Conservation (phyloP, 495 filamentous ascomycete genomes). For the Parathielavia hyrcaniae region DNA sequence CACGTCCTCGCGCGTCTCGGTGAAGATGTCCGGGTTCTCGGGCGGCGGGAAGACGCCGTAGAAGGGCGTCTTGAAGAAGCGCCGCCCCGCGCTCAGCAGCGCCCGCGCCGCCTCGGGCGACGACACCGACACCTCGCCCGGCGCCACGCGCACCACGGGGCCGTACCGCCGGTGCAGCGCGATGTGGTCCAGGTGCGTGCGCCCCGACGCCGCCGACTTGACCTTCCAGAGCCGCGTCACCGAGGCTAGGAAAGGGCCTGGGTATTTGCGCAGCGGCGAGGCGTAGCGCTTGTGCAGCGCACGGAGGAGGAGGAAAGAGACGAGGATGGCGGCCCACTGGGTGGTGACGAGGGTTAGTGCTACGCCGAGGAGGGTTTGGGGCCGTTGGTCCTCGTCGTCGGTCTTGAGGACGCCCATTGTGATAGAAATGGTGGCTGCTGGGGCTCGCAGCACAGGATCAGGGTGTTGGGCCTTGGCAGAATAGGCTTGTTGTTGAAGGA, state of each 20-base stretch:
- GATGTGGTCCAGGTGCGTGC: constrained; percentile 43
- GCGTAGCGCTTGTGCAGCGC: constrained; percentile 38
- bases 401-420: constrained; percentile 31
- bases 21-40: constrained; percentile 56
- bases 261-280: constrained; percentile 43
- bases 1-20: constrained; percentile 48
- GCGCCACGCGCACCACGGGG: constrained; percentile 50
- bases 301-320: constrained; percentile 30
- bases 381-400: constrained; percentile 27
- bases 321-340: constrained; percentile 36
- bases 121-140: constrained; percentile 50
- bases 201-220: constrained; percentile 31
- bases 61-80: constrained; percentile 52
- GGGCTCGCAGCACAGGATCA: not conserved
- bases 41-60: constrained; percentile 51
- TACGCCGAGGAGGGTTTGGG: constrained; percentile 27
- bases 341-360: constrained; percentile 27
- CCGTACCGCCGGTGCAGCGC: constrained; percentile 49
- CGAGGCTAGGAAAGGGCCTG: constrained; percentile 48
- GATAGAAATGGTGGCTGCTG: not conserved
- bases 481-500: too few relatives aligned
- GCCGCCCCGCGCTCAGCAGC: constrained; percentile 45
- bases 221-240: constrained; percentile 45
- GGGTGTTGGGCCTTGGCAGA: constrained; percentile 11
- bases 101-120: constrained; percentile 46